phyloP scores from a whole-genome alignment of 257 asterid genomes.

The Lavandula angustifolia region DNA sequence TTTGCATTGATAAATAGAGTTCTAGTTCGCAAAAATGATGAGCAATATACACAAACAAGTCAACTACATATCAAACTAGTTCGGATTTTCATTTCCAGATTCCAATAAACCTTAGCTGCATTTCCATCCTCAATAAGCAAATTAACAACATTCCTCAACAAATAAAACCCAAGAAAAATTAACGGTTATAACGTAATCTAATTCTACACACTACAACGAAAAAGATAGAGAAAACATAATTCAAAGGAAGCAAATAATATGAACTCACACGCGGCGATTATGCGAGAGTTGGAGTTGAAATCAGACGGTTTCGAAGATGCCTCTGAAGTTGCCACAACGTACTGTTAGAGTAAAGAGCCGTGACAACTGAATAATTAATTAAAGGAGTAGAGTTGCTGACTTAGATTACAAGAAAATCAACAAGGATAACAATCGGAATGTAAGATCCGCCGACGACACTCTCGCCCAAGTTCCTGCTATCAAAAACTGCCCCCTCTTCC shows the following conservation, averaged over 20 bases:
- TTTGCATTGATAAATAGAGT: not conserved
- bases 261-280: conserved; percentile 78
- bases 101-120: no score
- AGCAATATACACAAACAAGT: not conserved
- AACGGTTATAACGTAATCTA: not conserved
- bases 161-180: no score
- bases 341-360: no score
- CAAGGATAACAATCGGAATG: no score
- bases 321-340: conserved; percentile 44
- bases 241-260: not conserved
- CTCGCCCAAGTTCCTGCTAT: no score
- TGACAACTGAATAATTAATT: no score
- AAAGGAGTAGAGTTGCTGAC: no score
- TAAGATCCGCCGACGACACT: no score
- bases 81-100: not conserved
- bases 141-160: no score
- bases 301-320: conserved; percentile 44
- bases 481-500: no score
- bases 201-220: no score
- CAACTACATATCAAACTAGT: not conserved
- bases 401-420: no score
- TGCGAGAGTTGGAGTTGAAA: conserved; percentile 55
- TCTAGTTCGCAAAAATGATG: not conserved
- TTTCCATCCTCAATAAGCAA: not conserved
- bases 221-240: not conserved